Evolutionary conservation across 2,329 filamentous ascomycete genomes (phyloP).

Genomic region (Diplocarpon mali): DNA sequence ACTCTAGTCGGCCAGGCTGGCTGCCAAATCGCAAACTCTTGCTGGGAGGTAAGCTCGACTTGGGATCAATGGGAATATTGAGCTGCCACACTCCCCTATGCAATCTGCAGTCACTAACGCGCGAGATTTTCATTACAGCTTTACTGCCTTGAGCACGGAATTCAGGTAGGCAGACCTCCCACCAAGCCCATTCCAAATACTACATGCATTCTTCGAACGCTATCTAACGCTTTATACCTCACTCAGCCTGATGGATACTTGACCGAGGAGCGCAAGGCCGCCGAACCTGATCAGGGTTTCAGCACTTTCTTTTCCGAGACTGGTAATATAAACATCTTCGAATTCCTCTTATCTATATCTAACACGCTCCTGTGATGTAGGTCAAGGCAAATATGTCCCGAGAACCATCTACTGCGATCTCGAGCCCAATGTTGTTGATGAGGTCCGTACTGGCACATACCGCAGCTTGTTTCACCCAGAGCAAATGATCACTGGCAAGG

Average conservation of each 20-base stretch:
- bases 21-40: conserved; percentile 99
- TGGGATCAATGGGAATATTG: conserved; percentile 17
- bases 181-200: background rate
- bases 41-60: conserved; percentile 85
- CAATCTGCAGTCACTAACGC: conserved; percentile 17
- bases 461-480: conserved; percentile 96
- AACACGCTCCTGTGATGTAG: conserved; percentile 36
- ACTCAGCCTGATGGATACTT: conserved; percentile 96
- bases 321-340: conserved; percentile 46
- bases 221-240: conserved; percentile 28
- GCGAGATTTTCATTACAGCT: conserved; percentile 49
- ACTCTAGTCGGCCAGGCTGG: conserved; percentile 98
- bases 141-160: conserved; percentile 99
- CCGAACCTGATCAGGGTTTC: conserved; percentile 92
- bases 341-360: conserved; percentile 19
- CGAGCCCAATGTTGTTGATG: conserved; percentile 98
- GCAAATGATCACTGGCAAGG: conserved; percentile 99
- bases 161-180: conserved; percentile 60
- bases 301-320: conserved; percentile 99
- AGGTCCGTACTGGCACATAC: conserved; percentile 96
- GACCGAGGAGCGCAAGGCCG: conserved; percentile 92
- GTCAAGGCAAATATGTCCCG: conserved; percentile 97
- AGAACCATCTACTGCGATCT: conserved; percentile 99
- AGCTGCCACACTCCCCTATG: conserved; percentile 3
- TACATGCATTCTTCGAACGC: background rate